These are phyloP conservation scores for Geosmithia flava DNA, from an alignment of 2,329 filamentous ascomycete species.

Conservation along the genomic window DNA sequence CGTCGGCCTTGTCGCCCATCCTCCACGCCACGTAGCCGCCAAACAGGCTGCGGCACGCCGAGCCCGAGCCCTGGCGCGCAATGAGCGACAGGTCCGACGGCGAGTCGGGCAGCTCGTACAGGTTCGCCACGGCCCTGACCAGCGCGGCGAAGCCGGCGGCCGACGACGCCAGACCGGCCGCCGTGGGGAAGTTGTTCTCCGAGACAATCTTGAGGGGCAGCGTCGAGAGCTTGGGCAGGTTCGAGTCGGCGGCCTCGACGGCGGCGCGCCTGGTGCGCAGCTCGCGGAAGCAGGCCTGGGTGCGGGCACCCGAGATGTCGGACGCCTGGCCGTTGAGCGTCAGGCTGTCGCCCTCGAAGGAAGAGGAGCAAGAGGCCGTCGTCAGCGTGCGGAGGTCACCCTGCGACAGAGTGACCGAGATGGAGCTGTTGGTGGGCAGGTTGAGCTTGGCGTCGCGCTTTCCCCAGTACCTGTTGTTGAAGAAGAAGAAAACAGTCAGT, in stretches of 20 bases:
- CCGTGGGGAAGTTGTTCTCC: constrained; percentile 98
- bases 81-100: constrained; percentile 79
- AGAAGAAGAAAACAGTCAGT: not conserved
- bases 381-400: constrained; percentile 89
- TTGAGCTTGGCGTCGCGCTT: constrained; percentile 92
- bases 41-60: constrained; percentile 85
- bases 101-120: constrained; percentile 74
- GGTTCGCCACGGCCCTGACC: constrained; percentile 77
- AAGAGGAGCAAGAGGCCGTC: constrained; percentile 76
- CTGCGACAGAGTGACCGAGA: constrained; percentile 93
- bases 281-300: constrained; percentile 87
- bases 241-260: constrained; percentile 59
- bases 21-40: constrained; percentile 96
- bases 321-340: constrained; percentile 74
- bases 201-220: constrained; percentile 77
- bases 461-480: constrained; percentile 62
- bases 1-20: constrained; percentile 62
- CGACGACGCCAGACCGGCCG: constrained; percentile 71
- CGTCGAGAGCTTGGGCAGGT: constrained; percentile 69
- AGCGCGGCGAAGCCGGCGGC: constrained; percentile 59
- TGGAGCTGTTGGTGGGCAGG: constrained; percentile 93
- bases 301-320: constrained; percentile 77
- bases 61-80: constrained; percentile 87
- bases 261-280: constrained; percentile 65
- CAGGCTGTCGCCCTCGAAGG: constrained; percentile 60